phyloP scores from a whole-genome alignment of 202 grass and related monocot genomes.

The Brachypodium distachyon region DNA sequence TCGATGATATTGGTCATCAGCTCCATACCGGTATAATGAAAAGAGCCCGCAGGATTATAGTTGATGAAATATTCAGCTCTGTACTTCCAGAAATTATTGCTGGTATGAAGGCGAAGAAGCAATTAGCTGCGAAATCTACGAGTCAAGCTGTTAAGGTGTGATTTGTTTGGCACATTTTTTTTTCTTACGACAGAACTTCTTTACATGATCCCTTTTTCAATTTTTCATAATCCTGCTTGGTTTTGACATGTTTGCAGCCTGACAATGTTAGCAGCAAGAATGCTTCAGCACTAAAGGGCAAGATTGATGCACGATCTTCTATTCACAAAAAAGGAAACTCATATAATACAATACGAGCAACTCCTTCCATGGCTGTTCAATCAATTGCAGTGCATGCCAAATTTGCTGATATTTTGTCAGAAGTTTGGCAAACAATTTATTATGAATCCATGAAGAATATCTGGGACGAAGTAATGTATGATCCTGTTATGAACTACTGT shows the following conservation, averaged over 20 bases:
- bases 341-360: conserved; percentile 1
- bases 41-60: conserved; percentile 58
- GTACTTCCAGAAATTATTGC: conserved; percentile 72
- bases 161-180: conserved; percentile 1
- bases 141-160: conserved; percentile 40
- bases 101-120: conserved; percentile 44
- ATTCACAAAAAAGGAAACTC: conserved; percentile 15
- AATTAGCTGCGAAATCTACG: conserved; percentile 40
- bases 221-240: not conserved
- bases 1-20: conserved; percentile 57
- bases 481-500: conserved; percentile 56
- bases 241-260: conserved; percentile 27
- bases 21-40: conserved; percentile 85
- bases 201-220: not conserved
- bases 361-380: conserved; percentile 21
- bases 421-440: conserved; percentile 51
- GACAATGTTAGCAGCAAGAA: conserved; percentile 30
- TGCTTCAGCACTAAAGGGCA: conserved; percentile 8
- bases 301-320: conserved; percentile 3
- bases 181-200: not conserved
- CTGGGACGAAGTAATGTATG: conserved; percentile 50
- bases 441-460: conserved; percentile 73
- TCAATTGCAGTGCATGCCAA: conserved; percentile 11
- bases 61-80: conserved; percentile 82
- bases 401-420: conserved; percentile 44